phyloP scores from a whole-genome alignment of 257 asterid genomes.

The Lantana camara region DNA sequence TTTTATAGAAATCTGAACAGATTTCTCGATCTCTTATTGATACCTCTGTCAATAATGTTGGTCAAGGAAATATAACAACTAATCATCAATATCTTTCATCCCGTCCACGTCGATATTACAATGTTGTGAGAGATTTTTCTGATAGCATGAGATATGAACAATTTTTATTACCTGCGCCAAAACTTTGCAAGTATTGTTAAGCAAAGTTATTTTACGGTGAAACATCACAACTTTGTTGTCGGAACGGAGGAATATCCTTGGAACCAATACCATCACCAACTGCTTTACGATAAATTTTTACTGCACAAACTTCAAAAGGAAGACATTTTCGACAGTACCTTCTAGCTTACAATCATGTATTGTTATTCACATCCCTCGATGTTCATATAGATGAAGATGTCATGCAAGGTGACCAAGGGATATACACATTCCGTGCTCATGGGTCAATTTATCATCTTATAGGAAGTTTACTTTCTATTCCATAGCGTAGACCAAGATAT shows the following conservation, averaged over 20 bases:
- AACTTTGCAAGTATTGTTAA: too few relatives aligned
- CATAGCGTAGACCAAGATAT: too few relatives aligned
- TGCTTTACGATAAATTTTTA: background rate
- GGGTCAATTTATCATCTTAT: background rate
- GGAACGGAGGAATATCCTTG: background rate
- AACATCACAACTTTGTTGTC: background rate
- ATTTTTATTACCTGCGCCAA: background rate
- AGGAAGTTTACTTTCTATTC: too few relatives aligned
- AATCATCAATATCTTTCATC: background rate
- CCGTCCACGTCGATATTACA: background rate
- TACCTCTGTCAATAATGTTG: too few relatives aligned
- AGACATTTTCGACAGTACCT: background rate
- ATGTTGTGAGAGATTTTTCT: background rate
- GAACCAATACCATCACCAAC: background rate
- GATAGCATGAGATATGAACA: background rate
- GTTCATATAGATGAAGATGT: too few relatives aligned
- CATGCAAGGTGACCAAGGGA: background rate
- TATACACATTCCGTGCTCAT: background rate
- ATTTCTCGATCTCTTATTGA: too few relatives aligned
- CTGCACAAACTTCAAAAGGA: background rate
- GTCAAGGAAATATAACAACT: too few relatives aligned
- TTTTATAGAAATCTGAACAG: too few relatives aligned
- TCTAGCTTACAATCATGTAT: background rate
- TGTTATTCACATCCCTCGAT: background rate
- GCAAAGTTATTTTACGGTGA: background rate